These are phyloP conservation scores for Suillus plorans DNA, from an alignment of 768 basidiomycete species.

Conservation along the genomic window DNA sequence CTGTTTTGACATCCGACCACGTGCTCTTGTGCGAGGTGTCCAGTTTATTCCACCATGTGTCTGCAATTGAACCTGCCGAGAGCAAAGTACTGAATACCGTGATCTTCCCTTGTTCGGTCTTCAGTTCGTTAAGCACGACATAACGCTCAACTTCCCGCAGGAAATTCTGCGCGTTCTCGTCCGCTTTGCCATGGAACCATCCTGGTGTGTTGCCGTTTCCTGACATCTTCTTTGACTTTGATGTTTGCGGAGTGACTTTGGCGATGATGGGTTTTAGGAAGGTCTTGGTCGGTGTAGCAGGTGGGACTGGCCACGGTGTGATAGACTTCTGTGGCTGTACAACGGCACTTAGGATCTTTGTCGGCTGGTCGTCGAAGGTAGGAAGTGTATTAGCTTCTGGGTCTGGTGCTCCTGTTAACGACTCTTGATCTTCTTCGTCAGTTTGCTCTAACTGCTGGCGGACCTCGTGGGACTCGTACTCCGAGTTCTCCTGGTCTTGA, in stretches of 20 bases:
- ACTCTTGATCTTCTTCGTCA: not conserved
- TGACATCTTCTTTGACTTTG: not conserved
- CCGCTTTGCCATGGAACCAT: not conserved
- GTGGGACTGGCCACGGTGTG: not conserved
- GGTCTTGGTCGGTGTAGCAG: accelerated
- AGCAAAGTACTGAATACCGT: not conserved
- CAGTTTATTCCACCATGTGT: not conserved
- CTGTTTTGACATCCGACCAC: not conserved
- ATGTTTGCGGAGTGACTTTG: not conserved
- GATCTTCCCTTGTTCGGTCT: not conserved
- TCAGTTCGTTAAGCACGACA: not conserved
- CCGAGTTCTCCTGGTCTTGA: not conserved
- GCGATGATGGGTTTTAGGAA: not conserved
- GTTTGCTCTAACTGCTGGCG: not conserved
- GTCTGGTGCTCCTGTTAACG: not conserved
- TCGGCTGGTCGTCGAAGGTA: not conserved
- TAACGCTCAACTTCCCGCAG: not conserved
- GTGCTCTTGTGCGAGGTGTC: not conserved
- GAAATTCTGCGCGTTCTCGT: not conserved
- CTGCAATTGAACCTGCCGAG: not conserved
- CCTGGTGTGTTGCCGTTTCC: not conserved
- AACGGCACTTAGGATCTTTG: accelerated
- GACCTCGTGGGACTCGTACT: not conserved
- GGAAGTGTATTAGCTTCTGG: not conserved
- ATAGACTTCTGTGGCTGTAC: accelerated